Conservation (phyloP, 495 filamentous ascomycete species). For the Hypomontagnella monticulosa region DNA sequence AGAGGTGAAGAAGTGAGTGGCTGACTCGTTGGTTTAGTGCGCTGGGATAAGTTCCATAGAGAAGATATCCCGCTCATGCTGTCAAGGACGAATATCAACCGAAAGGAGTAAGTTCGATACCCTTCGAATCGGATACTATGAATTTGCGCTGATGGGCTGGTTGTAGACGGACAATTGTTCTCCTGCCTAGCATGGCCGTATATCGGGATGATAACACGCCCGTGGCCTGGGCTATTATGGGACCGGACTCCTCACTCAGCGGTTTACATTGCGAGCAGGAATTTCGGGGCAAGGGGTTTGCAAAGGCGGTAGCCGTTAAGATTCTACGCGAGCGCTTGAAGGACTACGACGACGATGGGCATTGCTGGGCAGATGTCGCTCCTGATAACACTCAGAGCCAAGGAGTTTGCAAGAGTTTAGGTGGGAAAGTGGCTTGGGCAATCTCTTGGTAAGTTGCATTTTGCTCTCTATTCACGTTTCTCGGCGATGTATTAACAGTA, state of each 20-base stretch:
- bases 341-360: conserved; percentile 51
- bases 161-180: conserved; percentile 47
- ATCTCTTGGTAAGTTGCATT: conserved; percentile 53
- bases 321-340: conserved; percentile 52
- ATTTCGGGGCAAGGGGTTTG: conserved; percentile 56
- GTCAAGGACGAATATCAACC: conserved; percentile 45
- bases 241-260: conserved; percentile 43
- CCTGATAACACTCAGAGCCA: conserved; percentile 53
- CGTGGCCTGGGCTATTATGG: conserved; percentile 57
- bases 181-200: conserved; percentile 49
- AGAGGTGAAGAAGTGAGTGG: no score
- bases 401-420: conserved; percentile 55
- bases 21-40: conserved; percentile 7
- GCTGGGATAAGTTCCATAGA: conserved; percentile 45
- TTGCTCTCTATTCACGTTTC: conserved; percentile 12
- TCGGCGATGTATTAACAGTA: background rate
- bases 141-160: background rate
- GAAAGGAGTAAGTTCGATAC: conserved; percentile 48
- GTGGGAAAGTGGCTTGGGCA: conserved; percentile 50
- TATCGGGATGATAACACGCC: conserved; percentile 48
- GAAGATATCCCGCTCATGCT: conserved; percentile 50
- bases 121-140: background rate
- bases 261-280: conserved; percentile 46
- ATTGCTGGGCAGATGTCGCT: conserved; percentile 56
- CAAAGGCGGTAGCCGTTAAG: conserved; percentile 54